phyloP scores from a whole-genome alignment of 2,329 filamentous ascomycete species.

The Trichoderma sp. region DNA sequence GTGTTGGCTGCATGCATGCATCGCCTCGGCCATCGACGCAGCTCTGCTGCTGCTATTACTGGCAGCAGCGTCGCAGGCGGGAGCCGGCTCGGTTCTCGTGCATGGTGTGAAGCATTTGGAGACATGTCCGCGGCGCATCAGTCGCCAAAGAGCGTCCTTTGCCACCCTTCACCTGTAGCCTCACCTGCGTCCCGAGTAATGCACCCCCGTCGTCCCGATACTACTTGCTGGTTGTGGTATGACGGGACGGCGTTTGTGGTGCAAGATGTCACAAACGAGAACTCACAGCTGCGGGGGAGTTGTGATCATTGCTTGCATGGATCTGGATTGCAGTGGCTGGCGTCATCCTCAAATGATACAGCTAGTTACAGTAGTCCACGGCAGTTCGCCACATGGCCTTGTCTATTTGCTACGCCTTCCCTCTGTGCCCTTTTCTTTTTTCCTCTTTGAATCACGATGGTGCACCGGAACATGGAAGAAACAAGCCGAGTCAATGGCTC shows the following conservation, averaged over 20 bases:
- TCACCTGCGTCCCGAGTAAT: neutral
- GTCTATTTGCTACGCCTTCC: neutral
- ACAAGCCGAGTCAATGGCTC: slow-evolving; percentile 13
- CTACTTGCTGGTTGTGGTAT: neutral
- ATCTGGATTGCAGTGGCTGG: slow-evolving; percentile 16
- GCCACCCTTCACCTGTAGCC: neutral
- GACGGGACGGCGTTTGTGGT: neutral
- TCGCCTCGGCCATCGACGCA: neutral
- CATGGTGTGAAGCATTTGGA: neutral
- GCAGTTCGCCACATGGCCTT: slow-evolving; percentile 21
- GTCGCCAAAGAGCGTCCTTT: neutral
- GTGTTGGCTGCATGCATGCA: neutral
- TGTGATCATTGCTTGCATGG: neutral
- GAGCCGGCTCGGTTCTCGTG: neutral
- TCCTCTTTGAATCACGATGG: slow-evolving; percentile 1
- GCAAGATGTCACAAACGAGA: neutral
- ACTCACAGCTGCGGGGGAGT: slow-evolving; percentile 2
- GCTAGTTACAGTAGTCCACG: slow-evolving; percentile 11
- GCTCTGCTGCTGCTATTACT: neutral
- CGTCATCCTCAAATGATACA: slow-evolving; percentile 20
- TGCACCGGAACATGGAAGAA: slow-evolving; percentile 15
- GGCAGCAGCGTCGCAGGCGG: neutral
- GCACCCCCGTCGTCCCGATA: neutral
- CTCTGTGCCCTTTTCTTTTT: neutral
- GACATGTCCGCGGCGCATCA: neutral